Conservation (phyloP, 2,329 filamentous ascomycete genomes). For the Fusarium multiceps region DNA sequence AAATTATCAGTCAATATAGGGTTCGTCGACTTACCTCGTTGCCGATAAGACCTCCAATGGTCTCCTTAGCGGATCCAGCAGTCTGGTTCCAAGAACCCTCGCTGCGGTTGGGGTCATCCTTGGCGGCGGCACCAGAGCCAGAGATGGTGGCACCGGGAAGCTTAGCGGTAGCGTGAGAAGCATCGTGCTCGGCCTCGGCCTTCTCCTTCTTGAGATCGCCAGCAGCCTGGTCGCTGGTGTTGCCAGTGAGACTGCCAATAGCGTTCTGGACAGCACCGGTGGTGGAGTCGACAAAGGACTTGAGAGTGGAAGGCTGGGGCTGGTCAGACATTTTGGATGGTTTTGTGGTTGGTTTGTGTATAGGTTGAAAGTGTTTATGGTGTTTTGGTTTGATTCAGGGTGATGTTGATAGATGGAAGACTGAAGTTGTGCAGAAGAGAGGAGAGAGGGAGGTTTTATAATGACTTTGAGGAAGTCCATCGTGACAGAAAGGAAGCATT, state of each 20-base stretch:
- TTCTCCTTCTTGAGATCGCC: conserved; percentile 73
- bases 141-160: conserved; percentile 78
- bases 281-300: conserved; percentile 80
- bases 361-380: conserved; percentile 9
- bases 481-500: conserved; percentile 29
- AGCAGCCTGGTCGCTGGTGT: conserved; percentile 72
- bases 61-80: conserved; percentile 85
- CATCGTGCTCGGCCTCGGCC: conserved; percentile 74
- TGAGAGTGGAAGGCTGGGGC: conserved; percentile 73
- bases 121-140: conserved; percentile 74
- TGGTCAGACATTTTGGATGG: conserved; percentile 47
- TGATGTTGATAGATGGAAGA: conserved; percentile 10
- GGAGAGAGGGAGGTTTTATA: conserved; percentile 46
- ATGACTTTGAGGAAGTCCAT: conserved; percentile 12
- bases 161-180: conserved; percentile 80
- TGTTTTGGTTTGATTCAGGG: conserved; percentile 8
- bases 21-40: conserved; percentile 65
- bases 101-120: conserved; percentile 78
- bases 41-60: conserved; percentile 79
- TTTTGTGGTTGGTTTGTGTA: conserved; percentile 12
- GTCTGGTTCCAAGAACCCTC: conserved; percentile 89
- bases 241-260: conserved; percentile 79
- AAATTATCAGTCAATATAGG: not conserved
- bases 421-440: conserved; percentile 33
- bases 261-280: conserved; percentile 78